A percentile compares a stretch with the other conserved stretches of the same genome.
Evolutionary conservation across 1,284 basidiomycete genomes (phyloP).

Genomic region (Leccinum solheimii): DNA sequence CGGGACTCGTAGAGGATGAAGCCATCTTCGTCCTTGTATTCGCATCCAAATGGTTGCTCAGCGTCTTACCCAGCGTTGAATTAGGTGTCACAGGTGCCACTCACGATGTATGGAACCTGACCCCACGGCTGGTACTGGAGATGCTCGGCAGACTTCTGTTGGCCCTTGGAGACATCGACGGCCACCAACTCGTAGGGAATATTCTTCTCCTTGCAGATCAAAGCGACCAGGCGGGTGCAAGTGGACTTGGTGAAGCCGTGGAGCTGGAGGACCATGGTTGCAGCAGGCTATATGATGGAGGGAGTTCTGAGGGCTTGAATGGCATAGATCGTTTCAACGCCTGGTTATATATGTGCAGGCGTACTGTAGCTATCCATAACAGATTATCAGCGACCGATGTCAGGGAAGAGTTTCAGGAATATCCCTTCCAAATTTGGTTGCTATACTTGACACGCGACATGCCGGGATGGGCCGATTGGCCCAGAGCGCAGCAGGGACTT

Average conservation of each 20-base stretch:
- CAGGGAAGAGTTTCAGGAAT: no score
- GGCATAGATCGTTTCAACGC: not conserved
- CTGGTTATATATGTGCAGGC: slow-evolving; percentile 13
- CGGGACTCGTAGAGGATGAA: slow-evolving; percentile 52
- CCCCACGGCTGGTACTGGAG: slow-evolving; percentile 60
- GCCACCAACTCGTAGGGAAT: slow-evolving; percentile 49
- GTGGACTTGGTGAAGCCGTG: slow-evolving; percentile 44
- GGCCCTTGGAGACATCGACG: slow-evolving; percentile 45
- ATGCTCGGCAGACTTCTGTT: slow-evolving; percentile 50
- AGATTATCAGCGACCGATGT: not conserved
- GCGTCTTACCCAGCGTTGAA: not conserved
- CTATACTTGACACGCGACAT: not conserved
- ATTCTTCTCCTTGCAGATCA: slow-evolving; percentile 50
- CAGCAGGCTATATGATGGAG: not conserved
- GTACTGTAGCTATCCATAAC: not conserved
- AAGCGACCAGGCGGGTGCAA: slow-evolving; percentile 48
- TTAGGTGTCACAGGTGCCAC: slow-evolving; percentile 11
- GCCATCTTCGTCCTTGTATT: slow-evolving; percentile 44
- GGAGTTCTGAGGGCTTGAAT: no score
- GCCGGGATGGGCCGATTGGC: not conserved
- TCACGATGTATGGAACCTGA: slow-evolving; percentile 61
- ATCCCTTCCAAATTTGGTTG: no score
- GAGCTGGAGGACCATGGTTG: slow-evolving; percentile 52
- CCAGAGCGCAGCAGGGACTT: not conserved
- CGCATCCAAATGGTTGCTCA: not conserved